Conservation (phyloP, 73 alveolate genomes). For the Paramecium octaurelia region DNA sequence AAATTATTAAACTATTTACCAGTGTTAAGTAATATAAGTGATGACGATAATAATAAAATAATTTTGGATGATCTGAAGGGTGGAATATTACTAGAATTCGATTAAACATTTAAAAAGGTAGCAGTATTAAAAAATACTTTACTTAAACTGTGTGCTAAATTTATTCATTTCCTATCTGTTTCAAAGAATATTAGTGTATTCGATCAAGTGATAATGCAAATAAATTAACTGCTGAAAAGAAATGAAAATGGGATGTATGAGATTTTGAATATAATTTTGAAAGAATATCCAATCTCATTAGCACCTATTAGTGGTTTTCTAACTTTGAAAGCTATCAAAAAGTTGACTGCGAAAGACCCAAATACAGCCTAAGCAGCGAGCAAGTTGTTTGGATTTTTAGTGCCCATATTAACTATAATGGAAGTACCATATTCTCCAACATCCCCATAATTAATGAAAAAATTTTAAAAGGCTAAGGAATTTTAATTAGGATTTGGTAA, state of each 20-base stretch:
- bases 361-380: not conserved
- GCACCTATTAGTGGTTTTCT: not conserved
- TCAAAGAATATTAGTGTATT: not conserved
- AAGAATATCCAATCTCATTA: not conserved
- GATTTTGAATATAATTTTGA: not conserved
- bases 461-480: constrained; percentile 17
- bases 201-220: not conserved
- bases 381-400: not conserved
- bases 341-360: not conserved
- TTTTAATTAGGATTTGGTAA: constrained; percentile 43
- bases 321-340: not conserved
- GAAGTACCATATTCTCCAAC: not conserved
- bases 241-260: not conserved
- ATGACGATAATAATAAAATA: not conserved
- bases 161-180: not conserved
- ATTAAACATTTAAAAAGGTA: not conserved
- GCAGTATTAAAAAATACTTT: not conserved
- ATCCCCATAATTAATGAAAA: not conserved
- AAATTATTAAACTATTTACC: not conserved
- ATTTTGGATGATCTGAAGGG: not conserved
- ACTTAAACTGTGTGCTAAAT: not conserved
- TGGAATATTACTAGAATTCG: not conserved
- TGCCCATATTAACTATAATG: not conserved
- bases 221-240: not conserved
- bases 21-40: not conserved